These are phyloP conservation scores for Allium sativum DNA, from an alignment of 106 monocot species.

Conservation along the genomic window DNA sequence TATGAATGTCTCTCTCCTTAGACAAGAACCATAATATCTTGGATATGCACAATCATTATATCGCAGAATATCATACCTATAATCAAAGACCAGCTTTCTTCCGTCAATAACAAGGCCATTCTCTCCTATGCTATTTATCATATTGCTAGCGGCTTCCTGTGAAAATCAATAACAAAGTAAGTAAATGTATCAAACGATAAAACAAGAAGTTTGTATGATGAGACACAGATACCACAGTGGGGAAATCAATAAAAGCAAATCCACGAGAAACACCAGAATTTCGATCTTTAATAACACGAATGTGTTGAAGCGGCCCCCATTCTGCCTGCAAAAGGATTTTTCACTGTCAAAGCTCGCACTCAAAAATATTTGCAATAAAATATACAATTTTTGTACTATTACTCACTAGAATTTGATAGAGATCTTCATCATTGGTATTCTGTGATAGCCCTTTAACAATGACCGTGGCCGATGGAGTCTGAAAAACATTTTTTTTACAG, in stretches of 20 bases:
- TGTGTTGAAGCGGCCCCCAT: slow-evolving; percentile 92
- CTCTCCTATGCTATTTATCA: slow-evolving; percentile 78
- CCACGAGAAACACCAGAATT: slow-evolving; percentile 89
- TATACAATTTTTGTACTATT: no score
- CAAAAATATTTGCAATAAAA: no score
- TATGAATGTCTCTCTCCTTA: neutral
- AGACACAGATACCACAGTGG: slow-evolving; percentile 52
- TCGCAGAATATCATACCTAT: slow-evolving; percentile 43
- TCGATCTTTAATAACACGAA: slow-evolving; percentile 90
- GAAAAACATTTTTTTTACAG: slow-evolving; percentile 2
- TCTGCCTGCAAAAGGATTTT: slow-evolving; percentile 48
- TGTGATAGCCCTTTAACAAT: slow-evolving; percentile 93
- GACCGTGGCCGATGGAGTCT: slow-evolving; percentile 90
- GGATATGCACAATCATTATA: neutral
- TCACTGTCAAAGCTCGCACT: no score
- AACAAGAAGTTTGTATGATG: neutral
- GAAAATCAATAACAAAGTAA: neutral
- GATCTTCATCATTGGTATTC: slow-evolving; percentile 86
- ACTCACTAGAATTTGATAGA: slow-evolving; percentile 85
- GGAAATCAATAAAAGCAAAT: slow-evolving; percentile 99
- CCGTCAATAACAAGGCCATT: slow-evolving; percentile 88
- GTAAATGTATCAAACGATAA: neutral
- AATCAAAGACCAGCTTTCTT: slow-evolving; percentile 83
- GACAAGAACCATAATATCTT: neutral
- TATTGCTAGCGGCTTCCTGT: slow-evolving; percentile 81